phyloP scores from a whole-genome alignment of 306 rosid genomes.

The Coriaria nepalensis region DNA sequence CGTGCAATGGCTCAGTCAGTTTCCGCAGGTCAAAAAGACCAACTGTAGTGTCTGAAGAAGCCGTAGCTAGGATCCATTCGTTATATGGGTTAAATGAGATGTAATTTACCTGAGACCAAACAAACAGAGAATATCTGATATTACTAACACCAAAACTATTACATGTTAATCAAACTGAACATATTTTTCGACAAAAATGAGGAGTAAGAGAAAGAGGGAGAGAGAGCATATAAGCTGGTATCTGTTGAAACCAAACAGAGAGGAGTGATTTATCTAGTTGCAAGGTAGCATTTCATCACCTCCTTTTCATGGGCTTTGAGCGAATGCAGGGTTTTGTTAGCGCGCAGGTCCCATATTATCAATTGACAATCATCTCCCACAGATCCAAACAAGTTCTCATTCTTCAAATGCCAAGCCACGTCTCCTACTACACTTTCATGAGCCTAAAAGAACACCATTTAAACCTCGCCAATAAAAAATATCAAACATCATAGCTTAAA shows the following conservation, averaged over 20 bases:
- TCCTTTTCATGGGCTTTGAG: conserved; percentile 70
- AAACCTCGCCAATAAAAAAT: conserved; percentile 2
- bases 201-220: too few species aligned
- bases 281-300: too few species aligned
- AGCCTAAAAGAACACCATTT: conserved; percentile 21
- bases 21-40: conserved; percentile 77
- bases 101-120: conserved; percentile 67
- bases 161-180: too few species aligned
- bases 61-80: conserved; percentile 87
- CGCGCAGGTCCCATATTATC: conserved; percentile 79
- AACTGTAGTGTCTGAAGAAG: conserved; percentile 75
- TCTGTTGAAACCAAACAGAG: too few species aligned
- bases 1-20: conserved; percentile 52
- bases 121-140: too few species aligned
- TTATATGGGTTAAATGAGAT: conserved; percentile 71
- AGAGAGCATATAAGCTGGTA: too few species aligned
- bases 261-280: too few species aligned
- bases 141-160: too few species aligned
- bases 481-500: neutral
- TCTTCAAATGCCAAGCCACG: conserved; percentile 70
- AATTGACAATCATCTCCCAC: conserved; percentile 78
- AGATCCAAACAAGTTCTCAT: conserved; percentile 67
- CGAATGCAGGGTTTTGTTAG: conserved; percentile 49
- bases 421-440: conserved; percentile 65
- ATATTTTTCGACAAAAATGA: too few species aligned